Evolutionary conservation across 1,284 basidiomycete species (phyloP), one percentile per base, ranked within the genome.

Genomic region (Singerocomus inundabilis): DNA sequence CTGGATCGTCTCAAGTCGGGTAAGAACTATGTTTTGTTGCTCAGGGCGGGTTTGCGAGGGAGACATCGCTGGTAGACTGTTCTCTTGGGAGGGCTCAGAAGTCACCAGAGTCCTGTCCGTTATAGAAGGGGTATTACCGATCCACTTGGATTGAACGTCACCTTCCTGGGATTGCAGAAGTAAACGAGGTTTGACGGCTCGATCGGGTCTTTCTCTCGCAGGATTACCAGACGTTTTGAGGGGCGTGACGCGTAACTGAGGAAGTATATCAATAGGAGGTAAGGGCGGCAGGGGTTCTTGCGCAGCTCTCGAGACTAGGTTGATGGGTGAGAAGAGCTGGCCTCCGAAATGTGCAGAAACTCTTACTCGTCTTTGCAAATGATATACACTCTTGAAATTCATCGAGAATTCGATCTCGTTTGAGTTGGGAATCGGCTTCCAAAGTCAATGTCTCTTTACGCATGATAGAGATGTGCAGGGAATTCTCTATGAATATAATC

Each of bases 351-450:
- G 24, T 1, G 34, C 30, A 30, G 7, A 3, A 37, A 38, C 47
- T 74, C 84, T 70, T 63, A 93, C 92, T 69, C 37, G 78, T 78
- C 31, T 77, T 72, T 29, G 91, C 90, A 67, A 93, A 91, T 25
- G 88, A 84, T 54, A 91, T 88, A 62, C 92, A 95, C 30, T 93
- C 91, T 38, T 75, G 76, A 66, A 98, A 82, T 60, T 91, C 88
- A n/a, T 74, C 67, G 36, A 91, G 68, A 61, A 94, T 77, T 49
- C 75, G 73, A 57, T 92, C 82, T 54, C 91, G 81, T 24, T 77
- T 73, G 33, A 81, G 73, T 30, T 72, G 71, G 4, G 88, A 88
- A 49, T 84, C 78, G 15, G 81, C 73, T 55, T 86, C 79, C 21
- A 98, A 64, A 32, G 78, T 74, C 51, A 99, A 70, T 9, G 78